Evolutionary conservation across 805 yeast genomes (phyloP).

Genomic region (Lipomyces japonicus): DNA sequence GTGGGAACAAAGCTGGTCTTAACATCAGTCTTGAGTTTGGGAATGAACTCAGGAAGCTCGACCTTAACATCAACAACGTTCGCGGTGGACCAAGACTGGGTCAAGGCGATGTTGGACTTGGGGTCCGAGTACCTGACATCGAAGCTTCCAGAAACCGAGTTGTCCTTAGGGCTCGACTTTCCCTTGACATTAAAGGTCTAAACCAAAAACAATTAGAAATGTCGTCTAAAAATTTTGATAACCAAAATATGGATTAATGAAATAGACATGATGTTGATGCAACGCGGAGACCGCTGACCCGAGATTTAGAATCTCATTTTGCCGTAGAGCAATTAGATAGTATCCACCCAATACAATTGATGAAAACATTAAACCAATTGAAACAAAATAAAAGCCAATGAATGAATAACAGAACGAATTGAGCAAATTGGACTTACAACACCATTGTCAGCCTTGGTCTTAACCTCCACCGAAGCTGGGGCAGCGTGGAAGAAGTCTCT

Average conservation of each 20-base stretch:
- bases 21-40: conserved; percentile 90
- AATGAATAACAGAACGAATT: no score
- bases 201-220: no score
- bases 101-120: conserved; percentile 83
- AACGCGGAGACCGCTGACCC: no score
- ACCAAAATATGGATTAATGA: no score
- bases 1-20: conserved; percentile 87
- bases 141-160: conserved; percentile 78
- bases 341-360: no score
- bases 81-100: conserved; percentile 98
- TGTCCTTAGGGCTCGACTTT: conserved; percentile 71
- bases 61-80: conserved; percentile 88
- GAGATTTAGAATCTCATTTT: no score
- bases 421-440: conserved; percentile 46
- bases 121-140: conserved; percentile 93
- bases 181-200: conserved; percentile 82
- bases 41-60: conserved; percentile 84
- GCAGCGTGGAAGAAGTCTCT: conserved; percentile 91
- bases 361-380: no score
- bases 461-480: conserved; percentile 82
- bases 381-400: no score
- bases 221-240: no score
- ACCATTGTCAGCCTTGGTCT: conserved; percentile 94
- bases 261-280: no score
- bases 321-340: no score